These are phyloP conservation scores for Schoenoplectus tabernaemontani DNA, from an alignment of 202 grass and related monocot species.

Conservation along the genomic window DNA sequence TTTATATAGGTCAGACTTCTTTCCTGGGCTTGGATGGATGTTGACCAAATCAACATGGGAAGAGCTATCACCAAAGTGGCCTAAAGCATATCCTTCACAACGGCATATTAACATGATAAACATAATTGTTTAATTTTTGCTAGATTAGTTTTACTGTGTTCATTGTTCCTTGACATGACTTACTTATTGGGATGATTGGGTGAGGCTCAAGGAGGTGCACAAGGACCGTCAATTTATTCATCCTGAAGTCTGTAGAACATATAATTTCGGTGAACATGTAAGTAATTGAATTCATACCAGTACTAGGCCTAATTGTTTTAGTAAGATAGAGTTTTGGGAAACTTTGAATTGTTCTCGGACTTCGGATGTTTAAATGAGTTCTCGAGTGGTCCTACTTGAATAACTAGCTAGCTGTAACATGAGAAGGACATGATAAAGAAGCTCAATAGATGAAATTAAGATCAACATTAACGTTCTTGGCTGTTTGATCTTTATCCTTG, in stretches of 20 bases:
- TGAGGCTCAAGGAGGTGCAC: constrained; percentile 91
- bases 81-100: constrained; percentile 96
- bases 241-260: constrained; percentile 96
- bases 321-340: not conserved
- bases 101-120: constrained; percentile 7
- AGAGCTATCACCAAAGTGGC: constrained; percentile 95
- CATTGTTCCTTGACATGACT: constrained; percentile 69
- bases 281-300: constrained; percentile 17
- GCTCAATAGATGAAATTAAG: not conserved
- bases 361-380: not conserved
- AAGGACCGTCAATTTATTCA: constrained; percentile 72
- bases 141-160: constrained; percentile 19
- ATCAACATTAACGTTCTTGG: not conserved
- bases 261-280: constrained; percentile 98
- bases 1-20: constrained; percentile 91
- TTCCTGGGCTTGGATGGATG: constrained; percentile 99
- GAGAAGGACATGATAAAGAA: not conserved
- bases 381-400: not conserved
- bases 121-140: not conserved
- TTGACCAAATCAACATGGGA: constrained; percentile 84
- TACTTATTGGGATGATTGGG: constrained; percentile 99
- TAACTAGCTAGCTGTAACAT: not conserved
- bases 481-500: not conserved
- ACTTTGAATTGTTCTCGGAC: not conserved
- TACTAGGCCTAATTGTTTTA: not conserved